Evolutionary conservation across 768 basidiomycete species (phyloP).

Genomic region (Rhodotorula toruloides): DNA sequence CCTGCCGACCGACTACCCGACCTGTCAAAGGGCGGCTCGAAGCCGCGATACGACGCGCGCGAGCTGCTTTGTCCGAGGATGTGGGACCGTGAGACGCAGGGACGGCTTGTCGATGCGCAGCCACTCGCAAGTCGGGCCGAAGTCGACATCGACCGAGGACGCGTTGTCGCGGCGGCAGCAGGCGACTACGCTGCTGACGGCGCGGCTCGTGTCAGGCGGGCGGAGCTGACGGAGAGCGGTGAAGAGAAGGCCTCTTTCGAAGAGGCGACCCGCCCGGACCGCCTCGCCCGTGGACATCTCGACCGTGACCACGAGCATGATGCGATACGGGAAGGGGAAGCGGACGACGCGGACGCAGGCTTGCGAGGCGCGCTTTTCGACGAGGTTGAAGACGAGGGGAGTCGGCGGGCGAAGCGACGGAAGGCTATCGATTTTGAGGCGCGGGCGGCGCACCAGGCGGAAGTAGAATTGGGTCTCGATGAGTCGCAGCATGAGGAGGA

Average conservation of each 20-base stretch:
- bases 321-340: not conserved
- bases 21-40: not conserved
- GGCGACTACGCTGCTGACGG: not conserved
- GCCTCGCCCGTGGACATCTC: not conserved
- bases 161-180: not conserved
- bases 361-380: not conserved
- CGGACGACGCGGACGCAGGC: slow-evolving; percentile 1
- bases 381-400: not conserved
- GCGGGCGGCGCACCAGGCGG: not conserved
- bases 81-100: slow-evolving; percentile 13
- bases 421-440: slow-evolving; percentile 4
- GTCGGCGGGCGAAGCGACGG: not conserved
- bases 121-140: not conserved
- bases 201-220: not conserved
- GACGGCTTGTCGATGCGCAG: slow-evolving; percentile 16
- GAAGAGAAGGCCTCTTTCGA: not conserved
- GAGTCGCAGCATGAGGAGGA: not conserved
- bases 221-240: not conserved
- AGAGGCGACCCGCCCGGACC: not conserved
- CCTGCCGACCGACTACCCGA: not conserved
- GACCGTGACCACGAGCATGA: slow-evolving; percentile 1
- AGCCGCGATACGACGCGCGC: slow-evolving; percentile 36
- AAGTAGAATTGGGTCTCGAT: slow-evolving; percentile 3
- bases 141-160: not conserved
- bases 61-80: slow-evolving; percentile 38